phyloP scores from a whole-genome alignment of 2,329 filamentous ascomycete genomes.

The Purpureocillium lavendulum region DNA sequence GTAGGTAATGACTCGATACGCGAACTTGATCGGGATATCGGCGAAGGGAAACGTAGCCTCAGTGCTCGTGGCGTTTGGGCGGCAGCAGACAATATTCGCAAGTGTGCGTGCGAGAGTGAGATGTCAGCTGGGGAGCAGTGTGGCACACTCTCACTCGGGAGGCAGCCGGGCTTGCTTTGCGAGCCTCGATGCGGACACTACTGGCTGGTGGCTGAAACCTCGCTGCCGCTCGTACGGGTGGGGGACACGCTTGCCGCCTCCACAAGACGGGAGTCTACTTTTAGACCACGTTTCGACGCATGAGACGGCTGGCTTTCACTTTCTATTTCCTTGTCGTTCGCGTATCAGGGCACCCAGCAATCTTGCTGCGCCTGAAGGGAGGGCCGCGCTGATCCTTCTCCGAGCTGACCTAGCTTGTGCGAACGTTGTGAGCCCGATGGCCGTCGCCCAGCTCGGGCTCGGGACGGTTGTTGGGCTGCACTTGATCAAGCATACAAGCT shows the following conservation, averaged over 20 bases:
- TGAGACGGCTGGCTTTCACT: constrained; percentile 37
- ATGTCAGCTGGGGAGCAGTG: constrained; percentile 9
- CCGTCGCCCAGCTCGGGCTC: constrained; percentile 3
- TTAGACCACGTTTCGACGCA: constrained; percentile 43
- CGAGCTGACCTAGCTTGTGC: constrained; percentile 8
- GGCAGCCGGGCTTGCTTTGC: no score
- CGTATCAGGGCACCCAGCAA: constrained; percentile 18
- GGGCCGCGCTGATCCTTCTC: constrained; percentile 11
- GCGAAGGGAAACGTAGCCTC: constrained; percentile 19
- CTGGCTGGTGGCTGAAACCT: neutral
- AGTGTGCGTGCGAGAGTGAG: constrained; percentile 11
- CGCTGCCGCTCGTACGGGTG: constrained; percentile 13
- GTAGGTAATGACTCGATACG: constrained; percentile 19
- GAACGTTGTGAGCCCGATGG: constrained; percentile 4
- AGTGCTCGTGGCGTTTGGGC: constrained; percentile 13
- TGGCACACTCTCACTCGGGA: no score
- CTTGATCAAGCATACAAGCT: no score
- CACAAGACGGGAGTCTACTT: constrained; percentile 26
- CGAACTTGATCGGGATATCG: constrained; percentile 17
- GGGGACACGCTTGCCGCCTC: constrained; percentile 25
- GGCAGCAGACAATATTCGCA: constrained; percentile 15
- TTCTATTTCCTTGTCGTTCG: constrained; percentile 29
- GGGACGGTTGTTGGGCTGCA: neutral
- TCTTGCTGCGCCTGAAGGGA: constrained; percentile 14
- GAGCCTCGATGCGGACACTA: neutral